phyloP scores from a whole-genome alignment of 371 early-diverging fungal species.

The Choanephora cucurbitarum region DNA sequence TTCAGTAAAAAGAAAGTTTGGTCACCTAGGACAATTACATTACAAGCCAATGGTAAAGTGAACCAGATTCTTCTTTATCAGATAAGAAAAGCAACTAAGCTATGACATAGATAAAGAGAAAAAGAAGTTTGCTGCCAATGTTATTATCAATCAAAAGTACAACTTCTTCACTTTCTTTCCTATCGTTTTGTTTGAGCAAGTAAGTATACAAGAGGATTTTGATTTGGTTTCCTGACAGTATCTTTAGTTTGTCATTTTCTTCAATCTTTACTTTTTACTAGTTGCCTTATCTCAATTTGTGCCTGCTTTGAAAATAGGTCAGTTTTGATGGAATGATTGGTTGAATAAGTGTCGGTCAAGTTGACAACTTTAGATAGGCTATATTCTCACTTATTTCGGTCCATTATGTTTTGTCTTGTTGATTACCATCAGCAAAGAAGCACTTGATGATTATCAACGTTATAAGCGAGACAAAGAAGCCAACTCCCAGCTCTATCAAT shows the following conservation, averaged over 20 bases:
- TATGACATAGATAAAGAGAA: conserved; percentile 51
- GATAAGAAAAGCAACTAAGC: neutral
- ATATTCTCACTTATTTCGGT: conserved; percentile 92
- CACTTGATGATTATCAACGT: conserved; percentile 93
- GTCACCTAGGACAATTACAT: conserved; percentile 35
- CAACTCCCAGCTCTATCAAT: conserved; percentile 83
- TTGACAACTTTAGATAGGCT: too few relatives aligned
- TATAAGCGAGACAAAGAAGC: conserved; percentile 91
- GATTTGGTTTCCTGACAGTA: too few relatives aligned
- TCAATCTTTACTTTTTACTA: conserved; percentile 96
- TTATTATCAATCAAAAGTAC: conserved; percentile 97
- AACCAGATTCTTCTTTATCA: neutral
- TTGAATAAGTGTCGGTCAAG: too few relatives aligned
- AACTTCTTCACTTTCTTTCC: conserved; percentile 89
- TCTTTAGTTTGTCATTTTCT: conserved; percentile 90
- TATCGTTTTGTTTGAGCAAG: conserved; percentile 92
- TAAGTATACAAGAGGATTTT: conserved; percentile 23
- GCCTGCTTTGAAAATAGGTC: conserved; percentile 83
- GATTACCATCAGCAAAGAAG: conserved; percentile 97
- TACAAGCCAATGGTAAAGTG: conserved; percentile 36
- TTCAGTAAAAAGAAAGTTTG: conserved; percentile 28
- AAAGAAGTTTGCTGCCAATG: conserved; percentile 77
- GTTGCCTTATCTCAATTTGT: conserved; percentile 95
- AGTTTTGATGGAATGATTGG: neutral
- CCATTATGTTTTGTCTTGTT: conserved; percentile 94